These are phyloP conservation scores for Trichoderma virens DNA, from an alignment of 495 filamentous ascomycete genomes.

Conservation along the genomic window DNA sequence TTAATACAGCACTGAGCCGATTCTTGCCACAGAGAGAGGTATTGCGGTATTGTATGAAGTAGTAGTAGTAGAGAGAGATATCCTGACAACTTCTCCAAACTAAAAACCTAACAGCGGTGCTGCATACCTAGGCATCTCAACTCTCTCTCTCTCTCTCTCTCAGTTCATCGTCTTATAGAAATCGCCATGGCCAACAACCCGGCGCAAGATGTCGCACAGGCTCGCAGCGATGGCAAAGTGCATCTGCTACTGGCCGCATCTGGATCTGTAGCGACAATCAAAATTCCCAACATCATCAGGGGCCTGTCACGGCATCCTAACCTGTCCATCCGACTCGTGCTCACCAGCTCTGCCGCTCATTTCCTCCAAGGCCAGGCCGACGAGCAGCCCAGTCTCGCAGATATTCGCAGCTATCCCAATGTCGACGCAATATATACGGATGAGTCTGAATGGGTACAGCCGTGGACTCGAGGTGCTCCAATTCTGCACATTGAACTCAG, in stretches of 20 bases:
- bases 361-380: constrained; percentile 63
- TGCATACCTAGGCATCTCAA: no score
- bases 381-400: constrained; percentile 58
- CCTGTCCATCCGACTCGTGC: constrained; percentile 70
- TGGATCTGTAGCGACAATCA: constrained; percentile 81
- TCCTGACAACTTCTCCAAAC: no score
- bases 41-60: no score
- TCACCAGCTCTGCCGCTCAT: constrained; percentile 60
- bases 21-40: background rate
- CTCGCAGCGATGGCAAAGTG: constrained; percentile 51
- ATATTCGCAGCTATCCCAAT: constrained; percentile 39
- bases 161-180: background rate
- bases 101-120: no score
- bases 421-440: constrained; percentile 71
- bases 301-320: constrained; percentile 43
- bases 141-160: background rate
- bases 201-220: constrained; percentile 19
- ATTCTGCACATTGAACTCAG: constrained; percentile 85
- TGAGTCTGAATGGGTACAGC: constrained; percentile 68
- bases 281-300: constrained; percentile 64
- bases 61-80: no score
- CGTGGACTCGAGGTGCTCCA: constrained; percentile 58
- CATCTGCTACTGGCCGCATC: constrained; percentile 76
- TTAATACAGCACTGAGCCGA: background rate
- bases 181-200: constrained; percentile 2